A percentile compares a stretch with the other conserved stretches of the same genome.
Evolutionary conservation across 2,329 filamentous ascomycete species (phyloP).

Genomic region (Parafenestella ontariensis): DNA sequence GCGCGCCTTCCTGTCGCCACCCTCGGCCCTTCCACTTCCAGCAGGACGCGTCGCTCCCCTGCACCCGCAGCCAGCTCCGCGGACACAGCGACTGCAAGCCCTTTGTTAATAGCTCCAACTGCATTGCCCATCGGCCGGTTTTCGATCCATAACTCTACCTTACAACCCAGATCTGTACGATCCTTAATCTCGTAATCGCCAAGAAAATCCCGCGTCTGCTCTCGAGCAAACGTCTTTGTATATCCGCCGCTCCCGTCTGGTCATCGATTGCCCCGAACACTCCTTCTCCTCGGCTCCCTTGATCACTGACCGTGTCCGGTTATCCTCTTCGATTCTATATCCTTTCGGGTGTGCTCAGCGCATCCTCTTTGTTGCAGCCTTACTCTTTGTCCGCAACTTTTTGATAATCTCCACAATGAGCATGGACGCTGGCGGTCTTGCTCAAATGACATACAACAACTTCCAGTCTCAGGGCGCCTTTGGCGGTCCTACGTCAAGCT

Average conservation of each 20-base stretch:
- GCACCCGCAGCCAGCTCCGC: conserved; percentile 6
- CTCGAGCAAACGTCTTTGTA: conserved; percentile 28
- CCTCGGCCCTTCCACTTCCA: conserved; percentile 25
- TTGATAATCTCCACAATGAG: conserved; percentile 51
- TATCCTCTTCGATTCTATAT: conserved; percentile 42
- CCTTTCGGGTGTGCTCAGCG: conserved; percentile 35
- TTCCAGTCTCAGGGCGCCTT: conserved; percentile 69
- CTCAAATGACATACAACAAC: conserved; percentile 96
- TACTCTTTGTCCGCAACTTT: conserved; percentile 38
- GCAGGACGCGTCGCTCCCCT: conserved; percentile 20
- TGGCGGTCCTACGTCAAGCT: conserved; percentile 77
- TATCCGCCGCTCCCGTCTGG: conserved; percentile 15
- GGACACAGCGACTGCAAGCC: conserved; percentile 26
- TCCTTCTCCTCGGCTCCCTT: conserved; percentile 27
- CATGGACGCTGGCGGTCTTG: conserved; percentile 98
- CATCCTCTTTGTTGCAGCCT: conserved; percentile 39
- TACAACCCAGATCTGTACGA: conserved; percentile 44
- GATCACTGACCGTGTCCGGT: conserved; percentile 19
- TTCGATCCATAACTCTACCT: conserved; percentile 40
- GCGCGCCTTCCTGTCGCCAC: conserved; percentile 22
- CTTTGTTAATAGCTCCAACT: conserved; percentile 49
- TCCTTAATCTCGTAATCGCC: conserved; percentile 51
- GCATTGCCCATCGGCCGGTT: conserved; percentile 47
- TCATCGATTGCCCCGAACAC: conserved; percentile 6
- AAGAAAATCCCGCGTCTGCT: conserved; percentile 29